These are phyloP conservation scores for Syzygium grande DNA, from an alignment of 345 rosid species.

Conservation along the genomic window DNA sequence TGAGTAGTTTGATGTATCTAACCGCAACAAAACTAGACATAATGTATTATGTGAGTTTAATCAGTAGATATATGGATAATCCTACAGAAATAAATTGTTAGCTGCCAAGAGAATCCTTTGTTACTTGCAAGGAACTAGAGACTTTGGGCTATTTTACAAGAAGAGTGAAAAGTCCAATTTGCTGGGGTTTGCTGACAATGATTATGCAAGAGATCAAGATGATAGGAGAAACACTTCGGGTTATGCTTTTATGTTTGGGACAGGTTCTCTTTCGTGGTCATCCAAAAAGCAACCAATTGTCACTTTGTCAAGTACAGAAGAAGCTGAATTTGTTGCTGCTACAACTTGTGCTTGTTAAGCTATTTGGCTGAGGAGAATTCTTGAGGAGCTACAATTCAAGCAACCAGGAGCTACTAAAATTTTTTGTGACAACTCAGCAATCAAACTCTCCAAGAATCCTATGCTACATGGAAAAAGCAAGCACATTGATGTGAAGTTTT, in stretches of 20 bases:
- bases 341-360: neutral
- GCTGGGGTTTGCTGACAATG: neutral
- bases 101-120: neutral
- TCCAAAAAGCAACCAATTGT: neutral
- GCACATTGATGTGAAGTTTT: neutral
- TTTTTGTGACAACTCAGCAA: neutral
- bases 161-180: neutral
- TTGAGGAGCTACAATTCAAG: neutral
- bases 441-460: neutral
- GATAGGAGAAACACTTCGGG: neutral
- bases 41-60: neutral
- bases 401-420: neutral
- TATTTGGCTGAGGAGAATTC: conserved; percentile 2
- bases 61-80: neutral
- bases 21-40: neutral
- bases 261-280: neutral
- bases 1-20: neutral
- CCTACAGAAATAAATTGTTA: neutral
- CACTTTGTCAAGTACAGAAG: neutral
- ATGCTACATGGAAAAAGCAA: neutral
- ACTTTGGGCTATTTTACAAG: neutral
- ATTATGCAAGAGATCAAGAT: neutral
- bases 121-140: neutral
- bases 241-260: neutral
- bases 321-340: neutral